Conservation (phyloP, 306 rosid species). For the Dryas octopetala region DNA sequence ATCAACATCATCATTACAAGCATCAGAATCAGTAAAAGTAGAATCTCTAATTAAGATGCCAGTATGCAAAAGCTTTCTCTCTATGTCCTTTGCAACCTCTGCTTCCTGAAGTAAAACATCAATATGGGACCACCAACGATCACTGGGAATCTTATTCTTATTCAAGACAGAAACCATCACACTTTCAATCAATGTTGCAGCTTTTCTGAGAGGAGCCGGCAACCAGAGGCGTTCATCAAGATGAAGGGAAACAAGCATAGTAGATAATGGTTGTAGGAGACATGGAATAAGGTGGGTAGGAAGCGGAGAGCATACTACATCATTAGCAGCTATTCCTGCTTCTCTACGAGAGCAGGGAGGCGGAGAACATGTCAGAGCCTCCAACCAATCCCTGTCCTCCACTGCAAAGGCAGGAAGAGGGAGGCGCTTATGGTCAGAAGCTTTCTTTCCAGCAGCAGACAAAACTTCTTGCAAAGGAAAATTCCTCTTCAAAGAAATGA, state of each 20-base stretch:
- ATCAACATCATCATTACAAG: constrained; percentile 32
- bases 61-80: constrained; percentile 54
- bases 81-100: constrained; percentile 56
- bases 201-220: constrained; percentile 63
- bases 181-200: constrained; percentile 62
- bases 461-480: constrained; percentile 85
- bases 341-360: constrained; percentile 94
- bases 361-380: constrained; percentile 69
- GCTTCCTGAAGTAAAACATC: constrained; percentile 61
- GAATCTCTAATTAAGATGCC: constrained; percentile 59
- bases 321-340: constrained; percentile 95
- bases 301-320: constrained; percentile 74
- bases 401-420: constrained; percentile 84
- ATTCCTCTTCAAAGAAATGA: constrained; percentile 84
- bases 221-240: constrained; percentile 74
- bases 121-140: constrained; percentile 83
- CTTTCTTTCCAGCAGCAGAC: constrained; percentile 61
- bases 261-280: constrained; percentile 69
- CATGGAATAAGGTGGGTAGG: constrained; percentile 80
- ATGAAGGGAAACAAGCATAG: constrained; percentile 71
- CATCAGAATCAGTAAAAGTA: constrained; percentile 39
- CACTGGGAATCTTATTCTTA: constrained; percentile 55
- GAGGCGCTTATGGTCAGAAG: constrained; percentile 45
- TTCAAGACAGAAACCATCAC: constrained; percentile 60
- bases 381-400: constrained; percentile 98